phyloP scores from a whole-genome alignment of 352 stramenopile species.

The Phytophthora constricta region DNA sequence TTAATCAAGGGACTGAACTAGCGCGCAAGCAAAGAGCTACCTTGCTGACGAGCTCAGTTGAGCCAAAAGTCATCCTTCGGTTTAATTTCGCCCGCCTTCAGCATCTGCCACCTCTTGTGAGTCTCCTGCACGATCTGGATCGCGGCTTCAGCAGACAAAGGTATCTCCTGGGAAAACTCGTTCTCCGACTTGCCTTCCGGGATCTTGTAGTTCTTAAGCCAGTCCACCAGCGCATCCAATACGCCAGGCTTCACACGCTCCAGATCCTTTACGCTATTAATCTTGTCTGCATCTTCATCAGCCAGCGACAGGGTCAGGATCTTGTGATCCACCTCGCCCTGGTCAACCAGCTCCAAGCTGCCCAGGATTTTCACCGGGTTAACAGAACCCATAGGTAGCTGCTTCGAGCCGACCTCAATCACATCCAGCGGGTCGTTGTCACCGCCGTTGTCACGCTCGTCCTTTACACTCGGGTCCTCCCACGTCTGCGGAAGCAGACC shows the following conservation, averaged over 20 bases:
- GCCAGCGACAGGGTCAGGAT: constrained; percentile 94
- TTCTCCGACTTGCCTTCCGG: constrained; percentile 97
- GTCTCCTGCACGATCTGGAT: constrained; percentile 70
- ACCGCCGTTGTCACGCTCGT: constrained; percentile 90
- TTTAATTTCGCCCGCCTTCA: constrained; percentile 61
- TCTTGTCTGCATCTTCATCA: constrained; percentile 87
- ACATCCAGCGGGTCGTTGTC: constrained; percentile 99
- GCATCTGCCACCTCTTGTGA: constrained; percentile 77
- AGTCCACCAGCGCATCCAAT: constrained; percentile 92
- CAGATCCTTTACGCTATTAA: constrained; percentile 92
- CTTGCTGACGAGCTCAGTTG: constrained; percentile 29
- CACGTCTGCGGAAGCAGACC: constrained; percentile 98
- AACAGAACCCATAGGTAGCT: constrained; percentile 95
- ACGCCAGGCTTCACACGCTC: constrained; percentile 92
- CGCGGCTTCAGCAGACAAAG: constrained; percentile 59
- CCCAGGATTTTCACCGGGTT: constrained; percentile 98
- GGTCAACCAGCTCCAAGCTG: constrained; percentile 97
- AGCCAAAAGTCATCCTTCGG: constrained; percentile 77
- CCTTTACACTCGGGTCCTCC: constrained; percentile 95
- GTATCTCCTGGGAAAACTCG: constrained; percentile 84
- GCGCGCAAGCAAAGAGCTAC: constrained; percentile 26
- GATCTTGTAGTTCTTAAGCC: constrained; percentile 99
- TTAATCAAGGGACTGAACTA: constrained; percentile 31
- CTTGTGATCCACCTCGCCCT: constrained; percentile 99
- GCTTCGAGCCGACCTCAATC: constrained; percentile 95